Evolutionary conservation across 2,329 filamentous ascomycete species (phyloP), one percentile per base, ranked within the genome.

Genomic region (Aspergillus melleus): DNA sequence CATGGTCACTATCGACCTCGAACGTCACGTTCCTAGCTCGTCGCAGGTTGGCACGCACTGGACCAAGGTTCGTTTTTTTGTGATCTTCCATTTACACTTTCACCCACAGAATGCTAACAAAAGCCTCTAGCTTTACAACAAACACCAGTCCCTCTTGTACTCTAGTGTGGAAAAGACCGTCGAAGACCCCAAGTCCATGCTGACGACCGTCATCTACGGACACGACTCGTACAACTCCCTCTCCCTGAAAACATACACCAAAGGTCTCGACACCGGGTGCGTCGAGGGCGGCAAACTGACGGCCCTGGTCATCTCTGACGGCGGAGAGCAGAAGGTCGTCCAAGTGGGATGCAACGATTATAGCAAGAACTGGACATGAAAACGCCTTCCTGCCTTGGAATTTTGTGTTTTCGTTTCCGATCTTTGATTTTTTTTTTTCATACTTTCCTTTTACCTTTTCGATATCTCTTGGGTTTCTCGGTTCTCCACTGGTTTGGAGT

Each of bases 251-350:
- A 81, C 84, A 52, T 96, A 91, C 75, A 90, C 89, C 4, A 91
- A 92, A 70, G 95, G 95, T 0, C 80, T 98, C 51, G 95, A 98
- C 75, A 90, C 90, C 0, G 89, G 88, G 0, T 98, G 95, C 73
- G 87, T 91, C 3, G 85, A 84, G 63, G 93, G 92, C 11, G 88
- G 87, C 1, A 81, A 86, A 63, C 79, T 99, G 64, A 91, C 90
- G 0, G 93, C 90, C 1, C 75, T 96, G 60, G 81, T 97, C 2
- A 85, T 97, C 39, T 85, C 90, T 66, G 84, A 82, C 3, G 78
- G 79, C 46, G 73, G 81, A 62, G 71, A 77, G 47, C 74, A 77
- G 54, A 68, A 72, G 16, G 63, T 78, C 42, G 72, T 78, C 4
- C 77, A 80, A 52, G 79, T 81, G 12, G 67, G 69, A n/a, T 81